phyloP scores from a whole-genome alignment of 352 stramenopile genomes.

The Pythium aristosporum region DNA sequence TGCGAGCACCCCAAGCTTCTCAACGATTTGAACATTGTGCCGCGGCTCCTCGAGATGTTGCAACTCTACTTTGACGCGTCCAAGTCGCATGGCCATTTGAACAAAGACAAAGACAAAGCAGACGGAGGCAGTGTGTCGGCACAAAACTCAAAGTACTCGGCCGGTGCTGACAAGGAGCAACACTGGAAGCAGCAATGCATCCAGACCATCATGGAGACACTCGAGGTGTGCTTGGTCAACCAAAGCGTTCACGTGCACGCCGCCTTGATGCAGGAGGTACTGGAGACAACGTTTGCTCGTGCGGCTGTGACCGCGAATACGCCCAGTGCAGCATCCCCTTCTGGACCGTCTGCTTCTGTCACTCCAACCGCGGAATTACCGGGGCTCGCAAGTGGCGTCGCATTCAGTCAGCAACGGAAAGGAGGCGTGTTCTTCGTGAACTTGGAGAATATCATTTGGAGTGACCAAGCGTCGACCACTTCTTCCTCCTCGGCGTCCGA shows the following conservation, averaged over 20 bases:
- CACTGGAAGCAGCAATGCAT: conserved; percentile 80
- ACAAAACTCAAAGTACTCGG: conserved; percentile 38
- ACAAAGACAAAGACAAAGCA: conserved; percentile 5
- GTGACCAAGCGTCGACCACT: conserved; percentile 41
- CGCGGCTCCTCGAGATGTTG: conserved; percentile 67
- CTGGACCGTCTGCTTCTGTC: neutral
- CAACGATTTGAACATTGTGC: conserved; percentile 60
- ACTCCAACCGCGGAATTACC: conserved; percentile 5
- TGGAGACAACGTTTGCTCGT: conserved; percentile 66
- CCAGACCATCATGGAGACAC: conserved; percentile 66
- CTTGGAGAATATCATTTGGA: conserved; percentile 83
- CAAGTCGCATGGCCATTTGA: neutral
- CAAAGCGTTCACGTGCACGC: conserved; percentile 71
- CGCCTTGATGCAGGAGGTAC: conserved; percentile 64
- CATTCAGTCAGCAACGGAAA: conserved; percentile 28
- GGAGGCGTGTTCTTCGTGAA: conserved; percentile 76
- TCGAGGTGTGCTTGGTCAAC: conserved; percentile 77
- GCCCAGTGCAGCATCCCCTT: conserved; percentile 9
- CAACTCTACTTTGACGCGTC: conserved; percentile 45
- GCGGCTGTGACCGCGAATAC: conserved; percentile 14
- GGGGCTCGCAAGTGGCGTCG: conserved; percentile 3
- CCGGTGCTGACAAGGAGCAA: conserved; percentile 41
- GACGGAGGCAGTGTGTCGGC: conserved; percentile 12
- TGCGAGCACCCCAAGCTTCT: conserved; percentile 67
- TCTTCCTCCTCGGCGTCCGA: conserved; percentile 6